Percentiles rank a stretch among this genome's conserved stretches.
Conservation (phyloP, 768 basidiomycete genomes). For the Mycena polygramma region DNA sequence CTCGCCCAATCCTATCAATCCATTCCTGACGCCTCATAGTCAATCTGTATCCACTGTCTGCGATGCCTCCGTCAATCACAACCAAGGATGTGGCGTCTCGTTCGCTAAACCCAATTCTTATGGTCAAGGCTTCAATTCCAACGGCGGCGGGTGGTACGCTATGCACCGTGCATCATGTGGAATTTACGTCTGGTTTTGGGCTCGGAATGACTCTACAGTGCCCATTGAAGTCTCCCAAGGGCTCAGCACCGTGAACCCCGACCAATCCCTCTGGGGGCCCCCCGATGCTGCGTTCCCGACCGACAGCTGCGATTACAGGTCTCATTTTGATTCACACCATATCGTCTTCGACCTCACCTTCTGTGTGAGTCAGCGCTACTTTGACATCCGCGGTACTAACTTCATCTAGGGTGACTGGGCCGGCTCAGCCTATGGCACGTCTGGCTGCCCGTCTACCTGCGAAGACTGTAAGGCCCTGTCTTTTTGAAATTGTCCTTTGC, state of each 20-base stretch:
- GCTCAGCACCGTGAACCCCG: constrained; percentile 35
- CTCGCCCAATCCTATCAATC: neutral
- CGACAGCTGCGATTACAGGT: constrained; percentile 62
- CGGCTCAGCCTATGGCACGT: constrained; percentile 53
- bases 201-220: constrained; percentile 57
- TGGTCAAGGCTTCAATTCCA: constrained; percentile 62
- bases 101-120: constrained; percentile 57
- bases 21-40: constrained; percentile 45
- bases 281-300: constrained; percentile 66
- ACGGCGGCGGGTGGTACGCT: constrained; percentile 73
- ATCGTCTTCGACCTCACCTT: constrained; percentile 74
- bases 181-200: constrained; percentile 75
- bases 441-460: constrained; percentile 59
- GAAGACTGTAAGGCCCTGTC: constrained; percentile 56
- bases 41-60: constrained; percentile 59
- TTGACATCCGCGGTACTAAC: too few relatives aligned
- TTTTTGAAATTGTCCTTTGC: constrained; percentile 1
- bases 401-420: constrained; percentile 66
- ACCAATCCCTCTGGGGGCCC: constrained; percentile 52
- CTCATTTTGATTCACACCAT: constrained; percentile 65
- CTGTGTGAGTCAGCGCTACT: constrained; percentile 54
- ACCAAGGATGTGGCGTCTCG: constrained; percentile 58
- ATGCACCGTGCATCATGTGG: constrained; percentile 57
- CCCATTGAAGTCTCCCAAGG: constrained; percentile 55
- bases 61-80: constrained; percentile 54